Evolutionary conservation across 108 stramenopile species (phyloP).

Genomic region (Pseudonitzschia pungens): DNA sequence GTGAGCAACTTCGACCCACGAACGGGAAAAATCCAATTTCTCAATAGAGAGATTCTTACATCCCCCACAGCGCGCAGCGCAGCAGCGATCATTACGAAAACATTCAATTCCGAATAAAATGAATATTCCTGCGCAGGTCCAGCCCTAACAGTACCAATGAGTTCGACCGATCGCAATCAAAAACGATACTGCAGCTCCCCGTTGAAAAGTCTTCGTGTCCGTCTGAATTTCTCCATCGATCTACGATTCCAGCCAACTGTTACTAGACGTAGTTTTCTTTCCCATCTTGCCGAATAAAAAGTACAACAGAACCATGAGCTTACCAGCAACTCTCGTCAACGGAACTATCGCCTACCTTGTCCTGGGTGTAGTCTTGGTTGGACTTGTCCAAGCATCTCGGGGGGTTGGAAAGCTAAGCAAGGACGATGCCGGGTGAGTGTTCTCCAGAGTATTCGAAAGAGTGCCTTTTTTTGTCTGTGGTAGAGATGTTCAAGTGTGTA

Average conservation of each 20-base stretch:
- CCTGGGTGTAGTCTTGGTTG: conserved; percentile 59
- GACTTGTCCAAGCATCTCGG: conserved; percentile 56
- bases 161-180: neutral
- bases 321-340: conserved; percentile 73
- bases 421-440: conserved; percentile 79
- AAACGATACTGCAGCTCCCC: neutral
- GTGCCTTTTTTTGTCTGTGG: conserved; percentile 1
- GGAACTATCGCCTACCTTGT: conserved; percentile 78
- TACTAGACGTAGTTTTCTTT: neutral
- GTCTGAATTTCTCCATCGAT: neutral
- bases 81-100: neutral
- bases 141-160: neutral
- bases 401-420: conserved; percentile 70
- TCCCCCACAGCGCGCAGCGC: neutral
- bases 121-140: neutral
- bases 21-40: too few species aligned
- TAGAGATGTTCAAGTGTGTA: neutral
- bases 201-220: neutral
- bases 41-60: neutral
- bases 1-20: too few species aligned
- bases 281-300: neutral
- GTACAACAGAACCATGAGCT: conserved; percentile 48
- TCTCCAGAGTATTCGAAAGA: neutral
- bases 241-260: neutral
- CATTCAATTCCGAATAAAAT: neutral